These are phyloP conservation scores for Pyrenopolyporus hunteri DNA, from an alignment of 495 filamentous ascomycete species.

Conservation along the genomic window DNA sequence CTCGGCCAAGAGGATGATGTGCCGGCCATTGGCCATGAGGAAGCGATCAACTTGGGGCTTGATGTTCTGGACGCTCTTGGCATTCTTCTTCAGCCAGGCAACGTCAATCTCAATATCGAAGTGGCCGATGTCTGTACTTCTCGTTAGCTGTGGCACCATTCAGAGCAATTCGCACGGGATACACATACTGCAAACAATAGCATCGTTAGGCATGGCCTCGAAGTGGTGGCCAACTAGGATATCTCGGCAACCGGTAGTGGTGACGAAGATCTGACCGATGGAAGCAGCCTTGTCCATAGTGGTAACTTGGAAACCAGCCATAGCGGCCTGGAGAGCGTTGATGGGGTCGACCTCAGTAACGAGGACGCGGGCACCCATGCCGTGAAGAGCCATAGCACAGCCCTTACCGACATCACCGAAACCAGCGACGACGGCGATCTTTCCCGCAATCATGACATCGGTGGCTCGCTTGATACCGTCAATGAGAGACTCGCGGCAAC, in stretches of 20 bases:
- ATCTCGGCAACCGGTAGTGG: conserved; percentile 98
- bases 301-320: conserved; percentile 94
- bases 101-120: conserved; percentile 99
- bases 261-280: conserved; percentile 96
- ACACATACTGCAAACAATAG: conserved; percentile 95
- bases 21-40: conserved; percentile 88
- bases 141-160: conserved; percentile 18
- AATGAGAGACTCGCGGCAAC: conserved; percentile 97
- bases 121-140: conserved; percentile 88
- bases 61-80: conserved; percentile 91
- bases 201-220: conserved; percentile 96
- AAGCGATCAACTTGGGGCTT: conserved; percentile 99
- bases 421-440: conserved; percentile 95
- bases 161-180: not conserved
- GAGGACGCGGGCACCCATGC: conserved; percentile 96
- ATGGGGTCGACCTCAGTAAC: conserved; percentile 98
- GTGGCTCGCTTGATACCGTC: conserved; percentile 99
- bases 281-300: conserved; percentile 96
- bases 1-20: conserved; percentile 98
- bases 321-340: conserved; percentile 98
- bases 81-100: conserved; percentile 97
- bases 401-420: conserved; percentile 99
- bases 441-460: conserved; percentile 99
- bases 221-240: conserved; percentile 93
- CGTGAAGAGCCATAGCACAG: conserved; percentile 91